Evolutionary conservation across 768 basidiomycete species (phyloP), one percentile per base, ranked within the genome.

Genomic region (Psilocybe cubensis): DNA sequence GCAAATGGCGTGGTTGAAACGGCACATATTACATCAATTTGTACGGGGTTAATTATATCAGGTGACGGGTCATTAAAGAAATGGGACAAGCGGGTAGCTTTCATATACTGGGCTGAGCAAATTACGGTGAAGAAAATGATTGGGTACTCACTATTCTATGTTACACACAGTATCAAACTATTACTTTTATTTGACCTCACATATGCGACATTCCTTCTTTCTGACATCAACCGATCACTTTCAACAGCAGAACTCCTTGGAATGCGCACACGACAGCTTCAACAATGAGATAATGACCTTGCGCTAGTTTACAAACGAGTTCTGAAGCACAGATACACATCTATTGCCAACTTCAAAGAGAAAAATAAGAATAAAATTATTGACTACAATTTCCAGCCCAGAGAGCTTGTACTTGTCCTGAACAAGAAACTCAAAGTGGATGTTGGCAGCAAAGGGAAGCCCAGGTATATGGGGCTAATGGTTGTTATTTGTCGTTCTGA

Each of bases 401-500:
- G 48, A 1, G 8, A 17, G 18, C 28, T 50, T 20, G 21, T 50
- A 17, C 48, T 50, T 9, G 28, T 50, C 21, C 28, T 7, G 4
- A 50, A 50, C 21, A 11, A 7, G 18, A 33, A 23, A 9, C 5
- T 28, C 17, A 31, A 50, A n/a, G 5, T 4, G 1, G n/a, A 9
- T 5, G 11, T 60, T 7, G 43, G 48, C 1, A 24, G 48, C 0
- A 72, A 72, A 38, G 51, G 45, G 1, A 67, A 62, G 35, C 60
- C 63, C 1, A 38, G 61, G 1, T 73, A 72, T 47, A 47, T 68
- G 11, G 72, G 70, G 4, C 70, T 70, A 0, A 66, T 65, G 57
- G 53, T 65, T 17, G 65, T 74, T 1, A 50, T 69, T 8, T 29
- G 54, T 14, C 50, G 54, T 9, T 60, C 56, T n/a, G 43, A 43